Evolutionary conservation across 331 rosid species (phyloP).

Genomic region (Cydonia oblonga): DNA sequence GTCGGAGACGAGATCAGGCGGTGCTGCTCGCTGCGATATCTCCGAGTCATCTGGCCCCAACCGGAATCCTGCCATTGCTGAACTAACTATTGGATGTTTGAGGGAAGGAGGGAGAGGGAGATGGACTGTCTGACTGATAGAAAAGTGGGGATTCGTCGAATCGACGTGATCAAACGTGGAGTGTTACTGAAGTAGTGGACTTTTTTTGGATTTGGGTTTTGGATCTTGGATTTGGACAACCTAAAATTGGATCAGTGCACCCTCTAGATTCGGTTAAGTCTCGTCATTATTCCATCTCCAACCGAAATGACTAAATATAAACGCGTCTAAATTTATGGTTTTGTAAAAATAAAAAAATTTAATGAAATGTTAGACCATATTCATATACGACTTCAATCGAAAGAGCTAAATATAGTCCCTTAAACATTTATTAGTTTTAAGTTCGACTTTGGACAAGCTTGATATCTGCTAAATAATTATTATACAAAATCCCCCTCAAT

Average conservation of each 20-base stretch:
- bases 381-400: fast-evolving
- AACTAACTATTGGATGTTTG: neutral
- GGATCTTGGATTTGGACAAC: neutral
- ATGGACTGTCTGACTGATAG: neutral
- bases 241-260: too few species aligned
- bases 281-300: too few species aligned
- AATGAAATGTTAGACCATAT: too few species aligned
- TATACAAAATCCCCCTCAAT: too few species aligned
- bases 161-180: neutral
- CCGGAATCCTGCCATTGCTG: slow-evolving; percentile 70
- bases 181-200: neutral
- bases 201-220: neutral
- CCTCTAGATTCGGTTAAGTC: too few species aligned
- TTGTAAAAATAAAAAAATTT: too few species aligned
- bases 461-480: too few species aligned
- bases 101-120: neutral
- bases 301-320: too few species aligned
- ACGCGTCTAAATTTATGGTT: too few species aligned
- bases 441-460: too few species aligned
- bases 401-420: too few species aligned
- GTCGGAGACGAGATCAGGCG: slow-evolving; percentile 70
- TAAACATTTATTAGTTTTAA: too few species aligned
- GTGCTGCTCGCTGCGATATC: slow-evolving; percentile 48
- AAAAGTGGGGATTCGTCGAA: neutral
- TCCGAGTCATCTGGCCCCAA: slow-evolving; percentile 70